Evolutionary conservation across 1,284 basidiomycete species (phyloP), one percentile per base, ranked within the genome.

Genomic region (Wallemia ichthyophaga): DNA sequence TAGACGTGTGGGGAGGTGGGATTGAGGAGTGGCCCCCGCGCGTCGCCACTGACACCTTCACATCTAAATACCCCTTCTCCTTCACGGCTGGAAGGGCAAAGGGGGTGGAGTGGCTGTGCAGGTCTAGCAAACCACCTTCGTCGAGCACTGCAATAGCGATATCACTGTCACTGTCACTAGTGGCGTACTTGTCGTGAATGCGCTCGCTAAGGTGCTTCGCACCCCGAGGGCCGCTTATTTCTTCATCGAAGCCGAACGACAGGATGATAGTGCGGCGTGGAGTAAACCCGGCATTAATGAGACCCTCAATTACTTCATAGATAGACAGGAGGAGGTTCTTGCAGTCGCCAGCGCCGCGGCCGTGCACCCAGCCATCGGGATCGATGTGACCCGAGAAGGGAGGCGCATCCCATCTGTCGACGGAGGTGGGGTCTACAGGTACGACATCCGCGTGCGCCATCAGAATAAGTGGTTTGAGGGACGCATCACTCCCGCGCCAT

Each of bases 231-330:
- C 79, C 78, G 25, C 73, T 72, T 1, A 71, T 66, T 68, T 84
- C 82, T 64, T 83, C 82, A 64, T 84, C 81, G 60, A 77, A 78
- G n/a, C 82, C 82, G 58, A 77, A 78, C 1, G 77, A 75, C 25
- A 82, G 70, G 24, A 83, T 71, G 48, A 83, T 69, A 0, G 73
- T 72, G 2, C 78, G 73, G 17, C 70, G 68, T 0, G 78, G 79
- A 32, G 71, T 63, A 64, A 78, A 80, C 31, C 71, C 75, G 25
- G 67, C 68, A 59, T 74, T 70, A n/a, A 81, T 66, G 1, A 81
- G 68, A 0, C 73, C 70, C 65, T 80, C 78, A 19, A 81, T 63
- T 0, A 75, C 71, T 53, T 62, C 60, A 64, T 48, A 48, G 19
- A 66, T 66, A 57, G 66, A 61, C 48, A 63, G 60, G 31, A 59